These are phyloP conservation scores for Geum urbanum DNA, from an alignment of 306 rosid genomes.

Conservation along the genomic window DNA sequence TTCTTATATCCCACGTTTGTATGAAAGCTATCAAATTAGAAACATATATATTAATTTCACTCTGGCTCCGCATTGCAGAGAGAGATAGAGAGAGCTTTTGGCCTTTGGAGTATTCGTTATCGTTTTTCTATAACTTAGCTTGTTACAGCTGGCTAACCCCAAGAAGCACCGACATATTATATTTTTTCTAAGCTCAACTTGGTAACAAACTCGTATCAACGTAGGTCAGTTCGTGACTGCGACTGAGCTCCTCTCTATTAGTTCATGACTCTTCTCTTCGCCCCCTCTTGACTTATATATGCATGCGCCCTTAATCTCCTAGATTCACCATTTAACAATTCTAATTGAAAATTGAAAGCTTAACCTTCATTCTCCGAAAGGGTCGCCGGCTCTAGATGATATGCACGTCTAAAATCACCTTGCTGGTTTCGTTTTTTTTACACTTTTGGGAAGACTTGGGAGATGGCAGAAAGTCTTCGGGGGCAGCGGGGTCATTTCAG, in stretches of 20 bases:
- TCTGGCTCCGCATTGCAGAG: neutral
- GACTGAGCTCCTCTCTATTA: too few species aligned
- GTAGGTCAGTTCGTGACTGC: neutral
- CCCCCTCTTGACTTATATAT: neutral
- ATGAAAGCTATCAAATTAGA: neutral
- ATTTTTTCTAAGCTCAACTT: neutral
- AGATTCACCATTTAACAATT: neutral
- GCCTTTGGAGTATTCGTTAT: neutral
- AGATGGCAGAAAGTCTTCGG: conserved; percentile 21
- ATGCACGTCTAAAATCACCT: neutral
- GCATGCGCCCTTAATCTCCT: neutral
- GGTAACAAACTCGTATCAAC: neutral
- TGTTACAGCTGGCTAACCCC: neutral
- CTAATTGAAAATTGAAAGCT: too few species aligned
- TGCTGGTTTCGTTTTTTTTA: neutral
- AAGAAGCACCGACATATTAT: neutral
- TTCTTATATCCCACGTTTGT: neutral
- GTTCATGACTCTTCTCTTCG: neutral
- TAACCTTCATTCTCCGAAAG: neutral
- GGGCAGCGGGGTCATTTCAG: conserved; percentile 13
- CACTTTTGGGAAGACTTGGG: neutral
- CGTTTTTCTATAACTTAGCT: neutral
- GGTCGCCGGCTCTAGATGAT: too few species aligned
- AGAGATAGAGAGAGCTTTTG: neutral
- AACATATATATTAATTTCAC: neutral